Evolutionary conservation across 2,329 filamentous ascomycete species (phyloP).

Genomic region (Pseudocercospora crystallina): DNA sequence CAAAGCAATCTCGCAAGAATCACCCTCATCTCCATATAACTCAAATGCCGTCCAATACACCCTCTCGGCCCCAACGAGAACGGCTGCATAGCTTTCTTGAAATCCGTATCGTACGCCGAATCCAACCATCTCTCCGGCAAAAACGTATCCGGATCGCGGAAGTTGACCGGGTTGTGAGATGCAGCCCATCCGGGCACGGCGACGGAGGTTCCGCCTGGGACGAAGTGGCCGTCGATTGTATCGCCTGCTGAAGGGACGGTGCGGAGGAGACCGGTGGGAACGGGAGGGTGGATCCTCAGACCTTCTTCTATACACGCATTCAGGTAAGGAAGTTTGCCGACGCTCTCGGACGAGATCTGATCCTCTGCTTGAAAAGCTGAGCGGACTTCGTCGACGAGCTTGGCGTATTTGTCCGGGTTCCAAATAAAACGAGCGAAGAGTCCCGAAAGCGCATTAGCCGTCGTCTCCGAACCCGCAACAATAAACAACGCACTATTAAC

Average conservation of each 20-base stretch:
- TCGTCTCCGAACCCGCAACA: constrained; percentile 74
- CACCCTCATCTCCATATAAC: constrained; percentile 13
- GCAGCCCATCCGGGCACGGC: constrained; percentile 9
- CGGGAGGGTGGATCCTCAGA: constrained; percentile 14
- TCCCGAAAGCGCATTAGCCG: constrained; percentile 67
- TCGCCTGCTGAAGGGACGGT: constrained; percentile 3
- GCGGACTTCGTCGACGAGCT: constrained; percentile 46
- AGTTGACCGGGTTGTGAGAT: constrained; percentile 17
- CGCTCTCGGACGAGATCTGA: constrained; percentile 1
- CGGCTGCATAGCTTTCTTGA: constrained; percentile 10
- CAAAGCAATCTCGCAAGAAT: constrained; percentile 2
- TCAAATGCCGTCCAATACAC: constrained; percentile 15
- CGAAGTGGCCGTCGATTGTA: constrained; percentile 13
- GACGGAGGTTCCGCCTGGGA: constrained; percentile 11
- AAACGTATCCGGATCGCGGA: constrained; percentile 27
- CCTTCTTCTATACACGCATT: constrained; percentile 13
- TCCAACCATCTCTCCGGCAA: constrained; percentile 35
- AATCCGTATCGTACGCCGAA: constrained; percentile 1
- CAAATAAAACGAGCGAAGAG: constrained; percentile 72
- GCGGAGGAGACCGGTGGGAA: constrained; percentile 6
- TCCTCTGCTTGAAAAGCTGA: constrained; percentile 1
- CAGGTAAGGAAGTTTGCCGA: constrained; percentile 10
- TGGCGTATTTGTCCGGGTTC: constrained; percentile 55
- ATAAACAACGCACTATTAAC: constrained; percentile 37
- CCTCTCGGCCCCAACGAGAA: constrained; percentile 13